phyloP scores from a whole-genome alignment of 352 stramenopile species.

The Pythium scleroteichum region DNA sequence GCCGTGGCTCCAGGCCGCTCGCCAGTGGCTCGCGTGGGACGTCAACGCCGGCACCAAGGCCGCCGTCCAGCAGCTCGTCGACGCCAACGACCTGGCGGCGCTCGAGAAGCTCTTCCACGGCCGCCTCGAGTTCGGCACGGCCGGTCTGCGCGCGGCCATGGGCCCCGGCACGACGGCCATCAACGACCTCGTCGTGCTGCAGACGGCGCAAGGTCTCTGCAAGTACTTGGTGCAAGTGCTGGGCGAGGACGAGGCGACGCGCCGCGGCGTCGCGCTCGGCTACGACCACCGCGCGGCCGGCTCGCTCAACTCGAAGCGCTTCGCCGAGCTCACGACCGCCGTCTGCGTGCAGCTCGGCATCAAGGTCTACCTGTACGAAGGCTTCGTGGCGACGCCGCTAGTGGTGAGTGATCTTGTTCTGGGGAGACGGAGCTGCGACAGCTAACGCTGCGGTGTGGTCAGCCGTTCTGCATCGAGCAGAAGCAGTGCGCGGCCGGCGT shows the following conservation, averaged over 20 bases:
- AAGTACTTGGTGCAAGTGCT: conserved; percentile 81
- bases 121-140: conserved; percentile 92
- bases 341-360: conserved; percentile 82
- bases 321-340: conserved; percentile 83
- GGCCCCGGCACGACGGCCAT: conserved; percentile 85
- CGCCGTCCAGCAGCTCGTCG: conserved; percentile 66
- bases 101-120: conserved; percentile 76
- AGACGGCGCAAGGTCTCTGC: conserved; percentile 91
- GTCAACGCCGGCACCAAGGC: conserved; percentile 76
- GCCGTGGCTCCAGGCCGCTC: conserved; percentile 52
- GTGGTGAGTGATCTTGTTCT: conserved; percentile 55
- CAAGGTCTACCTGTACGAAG: conserved; percentile 90
- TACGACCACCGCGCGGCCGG: conserved; percentile 88
- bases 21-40: conserved; percentile 88
- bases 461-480: conserved; percentile 81
- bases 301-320: conserved; percentile 85
- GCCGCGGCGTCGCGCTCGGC: conserved; percentile 84
- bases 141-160: conserved; percentile 90
- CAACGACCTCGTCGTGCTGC: conserved; percentile 93
- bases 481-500: conserved; percentile 83
- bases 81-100: conserved; percentile 42
- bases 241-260: conserved; percentile 64
- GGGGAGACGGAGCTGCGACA: not conserved
- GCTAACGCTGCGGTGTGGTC: not conserved
- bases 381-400: conserved; percentile 95